Evolutionary conservation across 106 monocot species (phyloP).

Genomic region (Hemerocallis citrina): DNA sequence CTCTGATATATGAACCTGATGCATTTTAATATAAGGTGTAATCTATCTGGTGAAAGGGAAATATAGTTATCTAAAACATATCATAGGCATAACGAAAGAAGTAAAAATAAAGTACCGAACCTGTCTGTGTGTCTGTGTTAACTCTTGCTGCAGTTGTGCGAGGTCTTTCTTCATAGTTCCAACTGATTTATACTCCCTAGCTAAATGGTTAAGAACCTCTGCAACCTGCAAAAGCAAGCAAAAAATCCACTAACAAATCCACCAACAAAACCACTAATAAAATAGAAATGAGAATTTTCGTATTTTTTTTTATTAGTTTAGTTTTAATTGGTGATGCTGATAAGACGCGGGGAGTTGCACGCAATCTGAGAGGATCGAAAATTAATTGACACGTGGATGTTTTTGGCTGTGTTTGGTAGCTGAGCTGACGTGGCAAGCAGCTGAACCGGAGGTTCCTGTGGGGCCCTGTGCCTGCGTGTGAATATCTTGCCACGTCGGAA

Average conservation of each 20-base stretch:
- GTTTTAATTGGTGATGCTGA: background rate
- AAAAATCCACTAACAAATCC: too few relatives aligned
- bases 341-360: conserved; percentile 10
- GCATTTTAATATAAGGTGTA: too few relatives aligned
- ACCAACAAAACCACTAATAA: background rate
- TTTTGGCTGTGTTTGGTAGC: background rate
- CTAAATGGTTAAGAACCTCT: conserved; percentile 93
- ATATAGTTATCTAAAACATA: too few relatives aligned
- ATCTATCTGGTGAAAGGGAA: too few relatives aligned
- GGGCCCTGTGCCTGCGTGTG: background rate
- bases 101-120: conserved; percentile 4
- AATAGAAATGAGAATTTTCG: background rate
- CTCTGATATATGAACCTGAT: conserved; percentile 92
- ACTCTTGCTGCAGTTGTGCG: conserved; percentile 72
- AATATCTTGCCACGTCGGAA: conserved; percentile 3
- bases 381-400: conserved; percentile 3
- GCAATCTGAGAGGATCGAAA: conserved; percentile 2
- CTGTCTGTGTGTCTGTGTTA: conserved; percentile 66
- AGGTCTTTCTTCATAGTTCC: conserved; percentile 93
- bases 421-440: conserved; percentile 1
- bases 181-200: conserved; percentile 81
- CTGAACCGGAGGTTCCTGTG: background rate
- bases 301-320: background rate
- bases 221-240: conserved; percentile 59
- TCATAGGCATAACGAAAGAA: too few relatives aligned